Evolutionary conservation across 2,329 filamentous ascomycete genomes (phyloP).

Genomic region (Neofusicoccum umdonicola): DNA sequence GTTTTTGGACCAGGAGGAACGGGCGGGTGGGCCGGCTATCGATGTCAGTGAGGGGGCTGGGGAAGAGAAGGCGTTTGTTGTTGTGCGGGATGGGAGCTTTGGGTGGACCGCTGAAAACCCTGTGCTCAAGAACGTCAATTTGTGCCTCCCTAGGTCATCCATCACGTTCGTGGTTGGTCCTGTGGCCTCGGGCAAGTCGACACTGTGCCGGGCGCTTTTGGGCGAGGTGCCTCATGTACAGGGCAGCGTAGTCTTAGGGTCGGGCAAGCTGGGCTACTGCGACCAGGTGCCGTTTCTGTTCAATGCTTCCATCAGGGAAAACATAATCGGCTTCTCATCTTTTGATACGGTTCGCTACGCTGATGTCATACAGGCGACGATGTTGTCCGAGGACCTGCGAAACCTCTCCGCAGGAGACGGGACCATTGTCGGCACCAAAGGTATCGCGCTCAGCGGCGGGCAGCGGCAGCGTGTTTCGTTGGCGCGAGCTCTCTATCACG

Average conservation of each 20-base stretch:
- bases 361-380: conserved; percentile 33
- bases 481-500: conserved; percentile 52
- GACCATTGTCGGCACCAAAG: conserved; percentile 52
- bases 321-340: conserved; percentile 34
- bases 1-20: not conserved
- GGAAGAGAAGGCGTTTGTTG: conserved; percentile 19
- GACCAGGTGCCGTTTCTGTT: conserved; percentile 39
- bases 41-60: conserved; percentile 23
- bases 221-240: conserved; percentile 33
- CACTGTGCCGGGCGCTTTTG: conserved; percentile 39
- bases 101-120: conserved; percentile 47
- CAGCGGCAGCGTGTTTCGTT: conserved; percentile 54
- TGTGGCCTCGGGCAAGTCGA: conserved; percentile 29
- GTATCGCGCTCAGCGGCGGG: conserved; percentile 52
- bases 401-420: conserved; percentile 36
- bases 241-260: conserved; percentile 31
- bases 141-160: conserved; percentile 36
- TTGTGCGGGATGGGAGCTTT: conserved; percentile 46
- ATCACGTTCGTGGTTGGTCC: conserved; percentile 23
- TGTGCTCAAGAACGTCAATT: conserved; percentile 40
- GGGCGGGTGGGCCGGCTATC: not conserved
- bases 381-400: conserved; percentile 33
- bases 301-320: conserved; percentile 37
- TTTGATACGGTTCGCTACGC: conserved; percentile 39
- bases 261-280: conserved; percentile 35